Evolutionary conservation across 1,284 basidiomycete species (phyloP).

Genomic region (Inonotus hispidus): DNA sequence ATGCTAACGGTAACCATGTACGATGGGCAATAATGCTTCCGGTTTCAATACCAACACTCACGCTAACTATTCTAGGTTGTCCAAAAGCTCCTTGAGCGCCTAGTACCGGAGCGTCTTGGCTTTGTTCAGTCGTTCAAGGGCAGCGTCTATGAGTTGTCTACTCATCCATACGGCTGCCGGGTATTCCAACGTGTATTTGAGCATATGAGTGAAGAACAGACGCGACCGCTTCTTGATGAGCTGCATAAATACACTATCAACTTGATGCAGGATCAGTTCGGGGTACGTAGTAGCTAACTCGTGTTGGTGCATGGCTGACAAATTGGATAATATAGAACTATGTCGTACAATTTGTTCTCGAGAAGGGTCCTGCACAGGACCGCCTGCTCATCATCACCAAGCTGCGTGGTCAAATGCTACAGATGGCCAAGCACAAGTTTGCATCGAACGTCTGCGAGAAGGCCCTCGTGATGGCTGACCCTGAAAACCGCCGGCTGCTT

Average conservation of each 20-base stretch:
- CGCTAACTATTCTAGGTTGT: constrained; percentile 44
- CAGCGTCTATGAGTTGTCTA: constrained; percentile 80
- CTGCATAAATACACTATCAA: constrained; percentile 67
- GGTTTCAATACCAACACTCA: not conserved
- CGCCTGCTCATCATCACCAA: constrained; percentile 62
- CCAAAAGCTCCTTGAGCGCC: constrained; percentile 82
- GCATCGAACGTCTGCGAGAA: constrained; percentile 98
- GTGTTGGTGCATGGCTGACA: constrained; percentile 14
- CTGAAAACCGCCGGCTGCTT: constrained; percentile 59
- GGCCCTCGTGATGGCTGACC: constrained; percentile 66
- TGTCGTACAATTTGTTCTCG: constrained; percentile 91
- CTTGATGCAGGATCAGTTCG: constrained; percentile 86
- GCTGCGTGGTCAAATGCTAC: constrained; percentile 75
- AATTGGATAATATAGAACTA: constrained; percentile 63
- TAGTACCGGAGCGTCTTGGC: constrained; percentile 67
- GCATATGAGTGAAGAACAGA: constrained; percentile 67
- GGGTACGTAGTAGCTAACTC: constrained; percentile 45
- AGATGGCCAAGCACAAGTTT: constrained; percentile 88
- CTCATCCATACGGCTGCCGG: constrained; percentile 92
- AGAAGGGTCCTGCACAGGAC: constrained; percentile 72
- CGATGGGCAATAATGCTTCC: constrained; percentile 21
- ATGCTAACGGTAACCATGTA: constrained; percentile 95
- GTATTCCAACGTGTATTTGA: constrained; percentile 94
- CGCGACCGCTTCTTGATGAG: constrained; percentile 78
- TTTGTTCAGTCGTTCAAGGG: constrained; percentile 80